Evolutionary conservation across 805 yeast species (phyloP).

Genomic region (Yarrowia phangngaensis): DNA sequence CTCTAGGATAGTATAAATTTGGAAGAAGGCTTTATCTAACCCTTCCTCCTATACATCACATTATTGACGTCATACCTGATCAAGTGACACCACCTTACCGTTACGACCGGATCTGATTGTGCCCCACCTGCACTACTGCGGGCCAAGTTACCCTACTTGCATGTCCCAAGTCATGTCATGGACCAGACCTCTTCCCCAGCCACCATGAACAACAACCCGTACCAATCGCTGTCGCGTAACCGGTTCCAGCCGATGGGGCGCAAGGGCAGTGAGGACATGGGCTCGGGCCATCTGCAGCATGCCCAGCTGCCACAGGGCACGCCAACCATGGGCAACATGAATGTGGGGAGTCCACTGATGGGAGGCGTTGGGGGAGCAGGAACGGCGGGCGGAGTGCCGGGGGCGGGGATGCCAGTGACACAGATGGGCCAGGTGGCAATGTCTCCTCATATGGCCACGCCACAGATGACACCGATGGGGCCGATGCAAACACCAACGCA

Average conservation of each 20-base stretch:
- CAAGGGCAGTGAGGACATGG: slow-evolving; percentile 21
- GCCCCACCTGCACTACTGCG: too few relatives aligned
- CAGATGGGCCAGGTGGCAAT: too few relatives aligned
- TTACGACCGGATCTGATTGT: too few relatives aligned
- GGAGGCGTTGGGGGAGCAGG: background rate
- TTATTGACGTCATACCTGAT: too few relatives aligned
- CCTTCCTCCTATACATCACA: too few relatives aligned
- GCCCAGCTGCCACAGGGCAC: slow-evolving; percentile 11
- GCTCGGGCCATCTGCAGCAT: slow-evolving; percentile 16
- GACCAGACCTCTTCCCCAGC: background rate
- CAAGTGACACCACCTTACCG: too few relatives aligned
- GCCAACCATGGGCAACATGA: background rate
- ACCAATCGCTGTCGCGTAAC: slow-evolving; percentile 26
- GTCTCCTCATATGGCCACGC: too few relatives aligned
- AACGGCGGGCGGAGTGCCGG: background rate
- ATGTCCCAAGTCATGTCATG: too few relatives aligned
- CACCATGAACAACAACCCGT: slow-evolving; percentile 21
- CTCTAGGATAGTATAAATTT: too few relatives aligned
- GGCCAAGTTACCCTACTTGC: slow-evolving; percentile 7
- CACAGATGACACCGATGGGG: too few relatives aligned
- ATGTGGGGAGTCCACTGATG: background rate
- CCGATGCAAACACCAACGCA: background rate
- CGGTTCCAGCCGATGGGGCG: slow-evolving; percentile 17
- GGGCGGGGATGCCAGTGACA: too few relatives aligned
- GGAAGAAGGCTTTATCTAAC: too few relatives aligned